These are phyloP conservation scores for Pichia phayaonensis DNA, from an alignment of 805 yeast species.

Conservation along the genomic window DNA sequence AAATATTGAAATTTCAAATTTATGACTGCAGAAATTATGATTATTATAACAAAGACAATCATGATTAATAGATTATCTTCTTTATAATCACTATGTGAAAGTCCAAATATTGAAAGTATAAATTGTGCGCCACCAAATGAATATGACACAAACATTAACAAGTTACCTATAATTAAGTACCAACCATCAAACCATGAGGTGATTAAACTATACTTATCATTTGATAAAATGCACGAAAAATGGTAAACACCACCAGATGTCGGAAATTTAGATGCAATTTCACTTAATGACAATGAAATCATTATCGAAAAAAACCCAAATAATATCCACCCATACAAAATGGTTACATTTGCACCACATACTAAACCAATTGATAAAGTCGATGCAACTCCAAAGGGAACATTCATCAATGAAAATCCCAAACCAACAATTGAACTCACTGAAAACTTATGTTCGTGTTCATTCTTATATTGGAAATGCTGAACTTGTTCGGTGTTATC, in stretches of 20 bases:
- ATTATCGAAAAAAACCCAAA: conserved; percentile 57
- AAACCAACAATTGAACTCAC: conserved; percentile 67
- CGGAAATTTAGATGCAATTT: conserved; percentile 70
- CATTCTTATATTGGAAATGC: conserved; percentile 68
- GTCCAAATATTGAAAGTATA: conserved; percentile 57
- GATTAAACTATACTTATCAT: conserved; percentile 44
- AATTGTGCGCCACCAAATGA: conserved; percentile 73
- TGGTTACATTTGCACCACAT: conserved; percentile 73
- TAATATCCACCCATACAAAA: conserved; percentile 65
- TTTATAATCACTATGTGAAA: conserved; percentile 50
- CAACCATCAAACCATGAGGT: conserved; percentile 78
- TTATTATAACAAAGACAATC: conserved; percentile 46
- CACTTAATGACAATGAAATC: conserved; percentile 68
- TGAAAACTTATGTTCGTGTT: conserved; percentile 58
- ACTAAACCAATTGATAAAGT: conserved; percentile 63
- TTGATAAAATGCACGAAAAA: conserved; percentile 64
- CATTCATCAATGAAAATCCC: conserved; percentile 77
- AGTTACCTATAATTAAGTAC: conserved; percentile 64
- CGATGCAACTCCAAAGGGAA: conserved; percentile 70
- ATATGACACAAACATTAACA: conserved; percentile 70
- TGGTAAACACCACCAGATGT: conserved; percentile 73
- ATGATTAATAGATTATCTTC: conserved; percentile 51
- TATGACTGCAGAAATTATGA: conserved; percentile 52
- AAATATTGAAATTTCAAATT: conserved; percentile 53
- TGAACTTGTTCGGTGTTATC: conserved; percentile 52